Percentiles rank a stretch among this genome's conserved stretches.
phyloP scores from a whole-genome alignment of 2,329 filamentous ascomycete species.

The Aspergillus quadrilineatus region DNA sequence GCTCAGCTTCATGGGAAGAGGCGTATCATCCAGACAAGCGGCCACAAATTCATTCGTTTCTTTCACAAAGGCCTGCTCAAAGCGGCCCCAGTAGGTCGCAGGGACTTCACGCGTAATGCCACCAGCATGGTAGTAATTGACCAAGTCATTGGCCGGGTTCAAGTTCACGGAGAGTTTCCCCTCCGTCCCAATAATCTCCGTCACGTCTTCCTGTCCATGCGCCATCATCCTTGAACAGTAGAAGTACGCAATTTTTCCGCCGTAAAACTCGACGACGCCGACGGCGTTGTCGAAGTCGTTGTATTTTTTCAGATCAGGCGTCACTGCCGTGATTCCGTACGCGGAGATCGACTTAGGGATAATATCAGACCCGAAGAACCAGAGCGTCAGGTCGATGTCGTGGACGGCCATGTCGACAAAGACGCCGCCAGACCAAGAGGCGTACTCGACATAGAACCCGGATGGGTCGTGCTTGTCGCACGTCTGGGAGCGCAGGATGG shows the following conservation, averaged over 20 bases:
- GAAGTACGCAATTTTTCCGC: slow-evolving; percentile 63
- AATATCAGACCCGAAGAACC: slow-evolving; percentile 60
- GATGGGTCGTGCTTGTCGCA: slow-evolving; percentile 65
- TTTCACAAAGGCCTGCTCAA: slow-evolving; percentile 63
- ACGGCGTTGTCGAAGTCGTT: slow-evolving; percentile 63
- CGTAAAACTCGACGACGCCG: slow-evolving; percentile 66
- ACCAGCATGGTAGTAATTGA: slow-evolving; percentile 55
- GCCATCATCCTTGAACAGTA: slow-evolving; percentile 67
- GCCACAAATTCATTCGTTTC: slow-evolving; percentile 66
- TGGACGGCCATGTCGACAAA: slow-evolving; percentile 71
- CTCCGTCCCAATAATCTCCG: slow-evolving; percentile 66
- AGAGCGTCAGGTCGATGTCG: slow-evolving; percentile 65
- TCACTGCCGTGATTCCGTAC: slow-evolving; percentile 58
- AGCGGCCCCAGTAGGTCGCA: slow-evolving; percentile 63
- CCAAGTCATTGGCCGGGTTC: slow-evolving; percentile 56
- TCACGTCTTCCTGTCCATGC: slow-evolving; percentile 65
- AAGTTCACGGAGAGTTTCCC: slow-evolving; percentile 64
- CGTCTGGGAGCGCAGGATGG: slow-evolving; percentile 64
- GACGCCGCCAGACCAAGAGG: slow-evolving; percentile 64
- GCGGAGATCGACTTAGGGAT: slow-evolving; percentile 57
- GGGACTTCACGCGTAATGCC: slow-evolving; percentile 62
- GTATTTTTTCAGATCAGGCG: slow-evolving; percentile 57
- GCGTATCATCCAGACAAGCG: slow-evolving; percentile 55
- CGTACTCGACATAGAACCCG: slow-evolving; percentile 68
- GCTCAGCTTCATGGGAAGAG: slow-evolving; percentile 56